Evolutionary conservation across 306 rosid genomes (phyloP).

Genomic region (Trifolium fragiferum): DNA sequence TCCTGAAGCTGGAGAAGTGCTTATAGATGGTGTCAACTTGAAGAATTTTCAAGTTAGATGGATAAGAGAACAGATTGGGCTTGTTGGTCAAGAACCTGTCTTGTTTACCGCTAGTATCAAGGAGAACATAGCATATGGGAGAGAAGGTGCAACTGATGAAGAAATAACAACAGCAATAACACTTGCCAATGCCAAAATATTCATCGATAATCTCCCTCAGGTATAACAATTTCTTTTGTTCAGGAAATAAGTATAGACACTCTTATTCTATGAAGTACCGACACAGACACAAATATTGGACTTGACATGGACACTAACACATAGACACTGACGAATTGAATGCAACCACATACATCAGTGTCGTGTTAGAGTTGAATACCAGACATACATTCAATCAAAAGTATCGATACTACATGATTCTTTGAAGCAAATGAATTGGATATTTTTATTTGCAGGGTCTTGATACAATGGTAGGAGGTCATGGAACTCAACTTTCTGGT

Average conservation of each 20-base stretch:
- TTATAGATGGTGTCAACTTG: constrained; percentile 74
- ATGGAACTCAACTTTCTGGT: constrained; percentile 89
- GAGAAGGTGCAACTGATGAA: constrained; percentile 70
- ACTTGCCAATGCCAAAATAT: constrained; percentile 87
- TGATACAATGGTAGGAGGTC: constrained; percentile 81
- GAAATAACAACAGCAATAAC: constrained; percentile 62
- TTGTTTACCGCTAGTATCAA: constrained; percentile 67
- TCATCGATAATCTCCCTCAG: constrained; percentile 72
- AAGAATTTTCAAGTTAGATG: constrained; percentile 61
- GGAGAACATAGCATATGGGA: constrained; percentile 80
- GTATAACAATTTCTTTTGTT: constrained; percentile 38
- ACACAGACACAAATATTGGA: too few species aligned
- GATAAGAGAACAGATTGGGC: constrained; percentile 79
- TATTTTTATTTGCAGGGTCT: constrained; percentile 57
- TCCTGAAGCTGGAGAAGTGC: constrained; percentile 78
- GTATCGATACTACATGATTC: neutral
- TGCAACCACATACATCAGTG: neutral
- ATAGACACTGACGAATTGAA: too few species aligned
- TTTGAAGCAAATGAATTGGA: neutral
- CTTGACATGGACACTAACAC: neutral
- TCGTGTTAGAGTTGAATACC: neutral
- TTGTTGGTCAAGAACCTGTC: constrained; percentile 84
- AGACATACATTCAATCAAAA: neutral
- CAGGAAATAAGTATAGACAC: neutral
- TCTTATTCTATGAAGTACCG: too few species aligned